These are phyloP conservation scores for Phytophthora macrochlamydospora DNA, from an alignment of 352 stramenopile species.

Conservation along the genomic window DNA sequence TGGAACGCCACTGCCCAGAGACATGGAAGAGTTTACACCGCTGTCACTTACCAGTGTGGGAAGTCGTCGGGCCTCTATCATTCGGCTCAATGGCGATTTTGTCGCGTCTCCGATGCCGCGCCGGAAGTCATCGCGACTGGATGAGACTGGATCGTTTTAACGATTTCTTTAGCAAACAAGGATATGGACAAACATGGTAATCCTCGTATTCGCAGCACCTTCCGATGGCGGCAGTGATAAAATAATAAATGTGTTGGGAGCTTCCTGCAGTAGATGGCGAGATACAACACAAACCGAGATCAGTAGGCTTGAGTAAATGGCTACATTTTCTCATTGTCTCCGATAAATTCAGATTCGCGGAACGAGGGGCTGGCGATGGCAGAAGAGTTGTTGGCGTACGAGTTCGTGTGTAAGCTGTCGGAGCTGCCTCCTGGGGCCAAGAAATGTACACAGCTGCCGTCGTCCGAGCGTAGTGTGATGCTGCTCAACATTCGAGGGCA, in stretches of 20 bases:
- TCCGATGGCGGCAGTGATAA: too few relatives aligned
- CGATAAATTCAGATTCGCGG: conserved; percentile 16
- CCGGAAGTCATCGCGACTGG: conserved; percentile 5
- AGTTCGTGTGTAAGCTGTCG: conserved; percentile 70
- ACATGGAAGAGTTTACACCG: conserved; percentile 40
- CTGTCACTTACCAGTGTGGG: conserved; percentile 34
- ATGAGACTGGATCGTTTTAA: conserved; percentile 12
- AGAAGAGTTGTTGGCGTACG: conserved; percentile 49
- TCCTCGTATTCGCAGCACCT: too few relatives aligned
- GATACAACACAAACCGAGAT: too few relatives aligned
- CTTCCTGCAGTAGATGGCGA: too few relatives aligned
- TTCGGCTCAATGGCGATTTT: conserved; percentile 19
- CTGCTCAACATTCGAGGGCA: conserved; percentile 61
- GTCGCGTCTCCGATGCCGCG: conserved; percentile 19
- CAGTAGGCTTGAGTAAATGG: not conserved
- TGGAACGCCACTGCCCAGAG: conserved; percentile 4
- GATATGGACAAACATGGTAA: too few relatives aligned
- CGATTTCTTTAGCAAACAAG: not conserved
- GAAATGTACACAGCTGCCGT: conserved; percentile 62
- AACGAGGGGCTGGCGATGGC: conserved; percentile 3
- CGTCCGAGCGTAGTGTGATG: conserved; percentile 75
- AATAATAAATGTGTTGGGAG: too few relatives aligned
- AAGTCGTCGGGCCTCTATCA: conserved; percentile 20
- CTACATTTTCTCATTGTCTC: conserved; percentile 2
- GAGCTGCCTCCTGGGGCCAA: conserved; percentile 63